Conservation (phyloP, 495 filamentous ascomycete species). For the Penicillium atrosanguineum region DNA sequence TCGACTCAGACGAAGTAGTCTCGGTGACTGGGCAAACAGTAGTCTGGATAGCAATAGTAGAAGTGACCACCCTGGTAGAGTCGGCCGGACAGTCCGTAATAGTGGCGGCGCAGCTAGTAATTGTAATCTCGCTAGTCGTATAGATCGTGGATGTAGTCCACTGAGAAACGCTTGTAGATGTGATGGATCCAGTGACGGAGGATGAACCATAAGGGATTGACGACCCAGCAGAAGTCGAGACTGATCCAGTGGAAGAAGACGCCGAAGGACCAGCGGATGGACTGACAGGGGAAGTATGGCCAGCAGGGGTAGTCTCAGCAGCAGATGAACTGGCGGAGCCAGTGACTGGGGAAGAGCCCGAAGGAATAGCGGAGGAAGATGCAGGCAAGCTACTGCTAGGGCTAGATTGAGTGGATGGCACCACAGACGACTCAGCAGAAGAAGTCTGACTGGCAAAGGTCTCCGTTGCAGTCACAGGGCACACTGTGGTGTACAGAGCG, state of each 20-base stretch:
- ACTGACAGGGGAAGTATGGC: background rate
- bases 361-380: background rate
- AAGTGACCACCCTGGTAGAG: no score
- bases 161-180: no score
- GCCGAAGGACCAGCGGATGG: constrained; percentile 1
- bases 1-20: constrained; percentile 15
- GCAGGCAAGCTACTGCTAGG: background rate
- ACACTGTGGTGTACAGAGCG: constrained; percentile 2
- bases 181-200: no score
- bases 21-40: constrained; percentile 50
- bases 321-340: background rate
- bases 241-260: no score
- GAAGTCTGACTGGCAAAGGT: background rate
- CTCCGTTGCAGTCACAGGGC: constrained; percentile 31
- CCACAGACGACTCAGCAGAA: background rate
- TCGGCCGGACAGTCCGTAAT: no score
- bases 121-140: constrained; percentile 16
- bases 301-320: constrained; percentile 14
- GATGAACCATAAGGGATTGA: no score
- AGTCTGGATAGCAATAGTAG: constrained; percentile 18
- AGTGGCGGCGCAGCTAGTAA: no score
- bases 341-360: background rate
- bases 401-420: background rate
- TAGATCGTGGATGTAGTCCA: constrained; percentile 38
- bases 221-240: no score